These are phyloP conservation scores for Puccinia triticina DNA, from an alignment of 1,284 basidiomycete species.

Conservation along the genomic window DNA sequence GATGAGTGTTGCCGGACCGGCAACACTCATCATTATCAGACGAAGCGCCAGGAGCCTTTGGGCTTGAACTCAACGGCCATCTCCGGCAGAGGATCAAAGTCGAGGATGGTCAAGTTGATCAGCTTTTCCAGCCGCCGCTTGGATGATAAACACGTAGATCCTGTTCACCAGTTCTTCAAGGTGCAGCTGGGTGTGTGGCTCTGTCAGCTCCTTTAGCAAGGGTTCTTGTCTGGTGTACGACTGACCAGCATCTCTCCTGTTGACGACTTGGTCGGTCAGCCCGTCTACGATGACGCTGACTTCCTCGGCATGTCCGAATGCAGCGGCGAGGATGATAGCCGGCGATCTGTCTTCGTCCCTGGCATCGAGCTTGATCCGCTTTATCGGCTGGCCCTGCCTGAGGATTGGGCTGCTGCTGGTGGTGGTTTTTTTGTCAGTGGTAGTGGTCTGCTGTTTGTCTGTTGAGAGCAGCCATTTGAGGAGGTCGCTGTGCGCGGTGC, in stretches of 20 bases:
- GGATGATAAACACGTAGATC: constrained; percentile 93
- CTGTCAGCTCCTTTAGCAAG: constrained; percentile 52
- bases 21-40: constrained; percentile 59
- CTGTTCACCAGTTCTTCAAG: constrained; percentile 88
- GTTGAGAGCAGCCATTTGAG: constrained; percentile 42
- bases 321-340: constrained; percentile 49
- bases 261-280: constrained; percentile 36
- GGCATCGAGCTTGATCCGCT: constrained; percentile 35
- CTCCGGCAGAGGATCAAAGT: constrained; percentile 75
- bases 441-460: neutral
- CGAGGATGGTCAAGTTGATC: constrained; percentile 80
- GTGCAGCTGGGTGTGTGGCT: constrained; percentile 52
- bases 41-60: constrained; percentile 78
- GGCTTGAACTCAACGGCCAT: constrained; percentile 90
- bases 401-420: neutral
- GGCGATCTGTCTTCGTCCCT: constrained; percentile 46
- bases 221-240: constrained; percentile 74
- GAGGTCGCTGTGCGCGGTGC: constrained; percentile 46
- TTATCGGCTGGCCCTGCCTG: constrained; percentile 17
- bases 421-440: too few relatives aligned
- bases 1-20: neutral
- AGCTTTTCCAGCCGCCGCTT: constrained; percentile 85
- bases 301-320: constrained; percentile 47
- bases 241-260: constrained; percentile 48
- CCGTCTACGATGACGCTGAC: constrained; percentile 48